phyloP scores from a whole-genome alignment of 768 basidiomycete species.

The Amylocystis lapponica region DNA sequence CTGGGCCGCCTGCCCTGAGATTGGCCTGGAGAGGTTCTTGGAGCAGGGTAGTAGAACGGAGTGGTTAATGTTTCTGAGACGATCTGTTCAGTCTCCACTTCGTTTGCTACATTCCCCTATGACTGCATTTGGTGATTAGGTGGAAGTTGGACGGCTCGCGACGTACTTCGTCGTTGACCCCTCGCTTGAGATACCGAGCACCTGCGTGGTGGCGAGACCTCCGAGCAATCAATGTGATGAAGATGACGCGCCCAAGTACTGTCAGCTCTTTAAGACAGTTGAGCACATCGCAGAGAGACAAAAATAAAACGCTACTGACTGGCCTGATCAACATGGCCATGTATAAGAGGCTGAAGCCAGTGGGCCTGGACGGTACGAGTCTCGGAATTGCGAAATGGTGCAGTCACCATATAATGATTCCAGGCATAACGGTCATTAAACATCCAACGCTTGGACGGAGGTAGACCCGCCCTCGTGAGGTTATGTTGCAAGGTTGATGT shows the following conservation, averaged over 20 bases:
- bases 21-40: conserved; percentile 26
- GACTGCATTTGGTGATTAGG: background rate
- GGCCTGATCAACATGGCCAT: conserved; percentile 97
- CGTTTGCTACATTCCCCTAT: conserved; percentile 96
- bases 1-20: conserved; percentile 46
- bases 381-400: conserved; percentile 49
- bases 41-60: conserved; percentile 73
- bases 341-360: conserved; percentile 89
- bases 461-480: conserved; percentile 51
- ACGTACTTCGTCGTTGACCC: conserved; percentile 85
- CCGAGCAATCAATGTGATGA: conserved; percentile 91
- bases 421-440: conserved; percentile 91
- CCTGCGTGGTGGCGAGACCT: conserved; percentile 95
- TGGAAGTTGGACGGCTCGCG: background rate
- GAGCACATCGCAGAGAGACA: background rate
- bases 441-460: conserved; percentile 44
- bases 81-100: conserved; percentile 98
- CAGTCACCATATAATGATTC: conserved; percentile 85
- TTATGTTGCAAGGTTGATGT: conserved; percentile 96
- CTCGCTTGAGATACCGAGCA: conserved; percentile 89
- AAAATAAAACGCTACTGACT: conserved; percentile 51
- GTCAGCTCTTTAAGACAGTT: conserved; percentile 62
- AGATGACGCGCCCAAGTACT: conserved; percentile 84
- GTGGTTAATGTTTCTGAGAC: conserved; percentile 87
- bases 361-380: conserved; percentile 45